These are phyloP conservation scores for Candida sonorensis DNA, from an alignment of 805 yeast species.

Conservation along the genomic window DNA sequence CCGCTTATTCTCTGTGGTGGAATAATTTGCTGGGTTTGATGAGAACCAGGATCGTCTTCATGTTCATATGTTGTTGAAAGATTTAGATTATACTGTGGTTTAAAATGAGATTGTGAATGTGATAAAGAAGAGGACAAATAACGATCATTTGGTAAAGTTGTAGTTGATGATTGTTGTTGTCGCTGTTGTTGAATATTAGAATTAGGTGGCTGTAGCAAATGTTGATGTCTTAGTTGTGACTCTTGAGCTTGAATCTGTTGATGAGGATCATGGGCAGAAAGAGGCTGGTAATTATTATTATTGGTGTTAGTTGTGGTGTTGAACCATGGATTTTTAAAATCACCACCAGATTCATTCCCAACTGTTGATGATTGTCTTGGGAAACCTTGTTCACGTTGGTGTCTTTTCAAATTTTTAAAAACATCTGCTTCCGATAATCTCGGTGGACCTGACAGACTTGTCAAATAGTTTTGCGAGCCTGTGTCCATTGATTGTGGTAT, in stretches of 20 bases:
- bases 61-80: slow-evolving; percentile 25
- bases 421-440: slow-evolving; percentile 10
- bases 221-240: slow-evolving; percentile 1
- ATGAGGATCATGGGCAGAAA: neutral
- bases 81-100: slow-evolving; percentile 12
- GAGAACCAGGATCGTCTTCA: no score
- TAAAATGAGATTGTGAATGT: slow-evolving; percentile 12
- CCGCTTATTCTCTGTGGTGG: slow-evolving; percentile 29
- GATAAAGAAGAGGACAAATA: slow-evolving; percentile 8
- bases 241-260: slow-evolving; percentile 1
- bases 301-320: slow-evolving; percentile 4
- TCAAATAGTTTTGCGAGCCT: slow-evolving; percentile 4
- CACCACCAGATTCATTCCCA: slow-evolving; percentile 4
- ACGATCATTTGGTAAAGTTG: slow-evolving; percentile 8
- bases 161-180: no score
- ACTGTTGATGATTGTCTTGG: no score
- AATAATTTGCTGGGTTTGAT: slow-evolving; percentile 20
- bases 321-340: slow-evolving; percentile 18
- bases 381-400: slow-evolving; percentile 9
- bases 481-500: slow-evolving; percentile 3
- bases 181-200: no score
- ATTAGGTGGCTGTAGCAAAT: neutral
- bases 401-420: slow-evolving; percentile 13
- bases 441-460: slow-evolving; percentile 12
- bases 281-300: slow-evolving; percentile 2